Evolutionary conservation across 1,284 basidiomycete genomes (phyloP).

Genomic region (Coniferiporia sulphurascens): DNA sequence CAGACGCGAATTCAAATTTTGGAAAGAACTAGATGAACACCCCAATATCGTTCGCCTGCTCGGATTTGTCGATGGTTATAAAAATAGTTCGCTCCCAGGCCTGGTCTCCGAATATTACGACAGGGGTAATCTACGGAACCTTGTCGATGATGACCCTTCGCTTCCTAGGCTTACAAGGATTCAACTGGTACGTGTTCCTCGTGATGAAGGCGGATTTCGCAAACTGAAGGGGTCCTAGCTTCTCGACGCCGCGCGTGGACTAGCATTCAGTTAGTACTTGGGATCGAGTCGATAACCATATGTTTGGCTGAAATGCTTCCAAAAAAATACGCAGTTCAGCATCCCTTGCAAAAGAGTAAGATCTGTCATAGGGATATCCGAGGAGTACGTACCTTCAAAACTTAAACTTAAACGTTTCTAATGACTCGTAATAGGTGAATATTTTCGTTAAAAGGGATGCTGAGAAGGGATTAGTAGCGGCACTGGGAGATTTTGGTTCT

Average conservation of each 20-base stretch:
- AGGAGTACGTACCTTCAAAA: background rate
- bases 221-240: background rate
- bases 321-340: background rate
- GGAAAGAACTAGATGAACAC: background rate
- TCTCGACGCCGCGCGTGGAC: background rate
- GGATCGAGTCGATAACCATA: background rate
- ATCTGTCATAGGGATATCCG: background rate
- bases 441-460: background rate
- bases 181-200: background rate
- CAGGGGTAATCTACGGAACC: background rate
- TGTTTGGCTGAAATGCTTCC: background rate
- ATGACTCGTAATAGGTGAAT: background rate
- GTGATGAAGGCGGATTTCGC: background rate
- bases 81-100: background rate
- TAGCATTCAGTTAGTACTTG: background rate
- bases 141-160: background rate
- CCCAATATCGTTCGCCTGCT: slow-evolving; percentile 3
- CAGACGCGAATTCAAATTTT: background rate
- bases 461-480: background rate
- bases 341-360: background rate
- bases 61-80: background rate
- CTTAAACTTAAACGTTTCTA: background rate
- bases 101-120: background rate
- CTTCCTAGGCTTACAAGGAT: background rate
- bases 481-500: background rate